Conservation (phyloP, 2,329 filamentous ascomycete species). For the Coniochaeta sp. region DNA sequence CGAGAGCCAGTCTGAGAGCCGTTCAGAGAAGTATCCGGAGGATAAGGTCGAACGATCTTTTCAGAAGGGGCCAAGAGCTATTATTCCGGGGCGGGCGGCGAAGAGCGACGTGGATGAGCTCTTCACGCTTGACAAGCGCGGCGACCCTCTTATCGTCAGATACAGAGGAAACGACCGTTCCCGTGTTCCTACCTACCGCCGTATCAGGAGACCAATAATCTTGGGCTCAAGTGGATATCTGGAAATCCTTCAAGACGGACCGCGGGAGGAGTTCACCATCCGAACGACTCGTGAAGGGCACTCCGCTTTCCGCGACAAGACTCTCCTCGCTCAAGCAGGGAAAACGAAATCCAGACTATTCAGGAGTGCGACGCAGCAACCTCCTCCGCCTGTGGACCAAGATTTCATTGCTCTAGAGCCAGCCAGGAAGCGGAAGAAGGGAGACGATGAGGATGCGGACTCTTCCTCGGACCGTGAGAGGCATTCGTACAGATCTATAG, state of each 20-base stretch:
- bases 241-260: constrained; percentile 59
- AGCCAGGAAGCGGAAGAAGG: constrained; percentile 34
- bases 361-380: constrained; percentile 24
- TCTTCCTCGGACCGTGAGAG: constrained; percentile 37
- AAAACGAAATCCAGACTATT: constrained; percentile 30
- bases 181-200: constrained; percentile 62
- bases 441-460: constrained; percentile 16
- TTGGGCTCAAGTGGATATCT: constrained; percentile 56
- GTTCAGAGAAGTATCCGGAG: not conserved
- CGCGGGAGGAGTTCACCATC: constrained; percentile 47
- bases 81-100: not conserved
- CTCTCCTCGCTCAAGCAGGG: constrained; percentile 35
- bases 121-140: constrained; percentile 63
- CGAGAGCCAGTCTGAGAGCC: not conserved
- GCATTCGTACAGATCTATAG: constrained; percentile 56
- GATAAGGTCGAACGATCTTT: not conserved
- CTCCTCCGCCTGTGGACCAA: constrained; percentile 17
- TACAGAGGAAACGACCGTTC: constrained; percentile 71
- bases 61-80: not conserved
- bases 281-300: constrained; percentile 33
- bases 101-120: constrained; percentile 15
- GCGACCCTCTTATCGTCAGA: constrained; percentile 66
- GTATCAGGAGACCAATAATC: constrained; percentile 60
- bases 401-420: constrained; percentile 41
- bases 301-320: constrained; percentile 35